These are phyloP conservation scores for Tulasnella sp. DNA, from an alignment of 768 basidiomycete genomes.

Conservation along the genomic window DNA sequence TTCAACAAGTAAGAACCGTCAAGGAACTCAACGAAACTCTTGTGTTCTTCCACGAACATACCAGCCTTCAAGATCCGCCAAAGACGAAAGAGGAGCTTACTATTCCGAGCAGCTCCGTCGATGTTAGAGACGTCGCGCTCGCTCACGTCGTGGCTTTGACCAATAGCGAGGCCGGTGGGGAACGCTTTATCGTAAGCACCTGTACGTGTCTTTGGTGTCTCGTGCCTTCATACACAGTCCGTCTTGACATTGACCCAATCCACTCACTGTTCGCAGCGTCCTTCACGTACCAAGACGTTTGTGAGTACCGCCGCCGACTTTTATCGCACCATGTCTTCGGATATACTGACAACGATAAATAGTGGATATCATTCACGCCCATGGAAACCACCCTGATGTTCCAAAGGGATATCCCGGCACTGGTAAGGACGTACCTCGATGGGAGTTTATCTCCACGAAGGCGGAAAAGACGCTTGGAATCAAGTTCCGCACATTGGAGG, in stretches of 20 bases:
- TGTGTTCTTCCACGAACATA: background rate
- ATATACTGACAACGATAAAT: background rate
- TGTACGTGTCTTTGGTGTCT: background rate
- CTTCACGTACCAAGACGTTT: conserved; percentile 26
- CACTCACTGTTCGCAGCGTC: background rate
- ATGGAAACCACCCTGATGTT: background rate
- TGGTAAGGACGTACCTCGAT: background rate
- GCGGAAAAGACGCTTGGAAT: background rate
- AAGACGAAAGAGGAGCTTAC: conserved; percentile 7
- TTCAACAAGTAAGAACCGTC: conserved; percentile 1
- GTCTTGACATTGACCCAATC: background rate
- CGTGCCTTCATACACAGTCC: background rate
- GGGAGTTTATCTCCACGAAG: background rate
- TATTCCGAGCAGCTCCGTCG: background rate
- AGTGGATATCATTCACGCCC: conserved; percentile 15
- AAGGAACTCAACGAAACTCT: background rate
- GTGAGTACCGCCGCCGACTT: background rate
- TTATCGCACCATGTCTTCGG: background rate
- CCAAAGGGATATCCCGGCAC: conserved; percentile 7
- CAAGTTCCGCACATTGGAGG: conserved; percentile 23
- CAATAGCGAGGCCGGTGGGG: conserved; percentile 6
- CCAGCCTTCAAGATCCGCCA: background rate
- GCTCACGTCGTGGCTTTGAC: conserved; percentile 21
- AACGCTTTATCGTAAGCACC: conserved; percentile 19
- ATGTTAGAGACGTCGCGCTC: conserved; percentile 27